phyloP scores from a whole-genome alignment of 805 yeast genomes.

The Candida verbasci region DNA sequence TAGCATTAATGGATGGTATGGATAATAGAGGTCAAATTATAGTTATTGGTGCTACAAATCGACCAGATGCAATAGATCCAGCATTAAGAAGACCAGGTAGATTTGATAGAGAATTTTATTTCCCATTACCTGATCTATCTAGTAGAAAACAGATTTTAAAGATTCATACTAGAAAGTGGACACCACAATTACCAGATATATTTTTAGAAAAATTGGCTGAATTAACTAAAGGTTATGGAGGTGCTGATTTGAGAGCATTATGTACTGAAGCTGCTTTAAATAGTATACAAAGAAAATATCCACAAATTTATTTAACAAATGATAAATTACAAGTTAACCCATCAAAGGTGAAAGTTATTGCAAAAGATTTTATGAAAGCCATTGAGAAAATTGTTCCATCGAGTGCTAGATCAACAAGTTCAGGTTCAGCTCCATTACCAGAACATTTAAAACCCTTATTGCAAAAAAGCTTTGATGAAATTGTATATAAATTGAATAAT shows the following conservation, averaged over 20 bases:
- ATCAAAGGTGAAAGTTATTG: conserved; percentile 61
- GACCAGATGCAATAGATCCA: conserved; percentile 98
- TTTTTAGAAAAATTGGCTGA: conserved; percentile 68
- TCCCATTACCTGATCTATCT: conserved; percentile 81
- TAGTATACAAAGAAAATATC: conserved; percentile 87
- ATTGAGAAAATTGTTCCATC: conserved; percentile 87
- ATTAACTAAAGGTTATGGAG: conserved; percentile 94
- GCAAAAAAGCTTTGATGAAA: conserved; percentile 41
- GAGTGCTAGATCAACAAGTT: conserved; percentile 77
- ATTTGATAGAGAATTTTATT: conserved; percentile 94
- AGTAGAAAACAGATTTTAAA: conserved; percentile 75
- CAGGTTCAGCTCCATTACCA: conserved; percentile 76
- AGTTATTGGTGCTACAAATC: conserved; percentile 95
- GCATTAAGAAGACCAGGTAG: conserved; percentile 96
- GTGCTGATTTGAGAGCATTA: conserved; percentile 91
- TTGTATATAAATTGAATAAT: conserved; percentile 46
- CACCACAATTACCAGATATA: conserved; percentile 56
- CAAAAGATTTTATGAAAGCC: conserved; percentile 83
- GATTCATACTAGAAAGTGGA: conserved; percentile 90
- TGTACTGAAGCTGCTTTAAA: conserved; percentile 95
- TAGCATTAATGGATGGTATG: conserved; percentile 99
- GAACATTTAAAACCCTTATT: conserved; percentile 63
- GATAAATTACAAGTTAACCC: conserved; percentile 76
- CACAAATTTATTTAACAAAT: conserved; percentile 79
- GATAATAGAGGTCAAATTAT: conserved; percentile 97